Percentiles rank a stretch among this genome's conserved stretches.
phyloP scores from a whole-genome alignment of 768 basidiomycete genomes.

The Rickenella mellea region DNA sequence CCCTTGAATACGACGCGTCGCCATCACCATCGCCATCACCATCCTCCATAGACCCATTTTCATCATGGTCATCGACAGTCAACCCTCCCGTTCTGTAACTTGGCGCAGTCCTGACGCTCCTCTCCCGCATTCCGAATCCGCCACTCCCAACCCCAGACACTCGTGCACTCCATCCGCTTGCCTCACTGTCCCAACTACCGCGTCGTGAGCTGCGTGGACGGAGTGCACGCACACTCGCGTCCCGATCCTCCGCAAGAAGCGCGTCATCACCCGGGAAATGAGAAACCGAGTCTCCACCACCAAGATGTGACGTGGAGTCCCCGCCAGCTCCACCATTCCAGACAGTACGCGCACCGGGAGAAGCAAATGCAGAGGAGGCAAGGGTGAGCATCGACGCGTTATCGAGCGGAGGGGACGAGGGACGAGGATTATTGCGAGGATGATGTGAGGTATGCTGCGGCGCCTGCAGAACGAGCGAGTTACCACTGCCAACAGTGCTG shows the following conservation, averaged over 20 bases:
- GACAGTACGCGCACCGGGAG: slow-evolving; percentile 46
- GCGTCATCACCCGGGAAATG: slow-evolving; percentile 50
- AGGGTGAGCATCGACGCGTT: slow-evolving; percentile 91
- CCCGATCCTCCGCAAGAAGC: slow-evolving; percentile 45
- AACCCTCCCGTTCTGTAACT: slow-evolving; percentile 48
- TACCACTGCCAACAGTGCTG: no score
- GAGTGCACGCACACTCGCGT: slow-evolving; percentile 86
- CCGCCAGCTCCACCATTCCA: slow-evolving; percentile 25
- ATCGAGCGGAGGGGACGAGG: slow-evolving; percentile 81
- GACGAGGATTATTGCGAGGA: slow-evolving; percentile 91
- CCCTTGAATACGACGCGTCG: slow-evolving; percentile 5
- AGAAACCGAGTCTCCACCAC: slow-evolving; percentile 39
- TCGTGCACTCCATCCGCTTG: slow-evolving; percentile 79
- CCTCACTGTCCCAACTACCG: slow-evolving; percentile 89
- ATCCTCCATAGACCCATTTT: slow-evolving; percentile 13
- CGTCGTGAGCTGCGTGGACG: slow-evolving; percentile 77
- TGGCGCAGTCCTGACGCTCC: slow-evolving; percentile 52
- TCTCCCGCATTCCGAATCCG: slow-evolving; percentile 34
- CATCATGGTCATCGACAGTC: slow-evolving; percentile 27
- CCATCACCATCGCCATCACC: slow-evolving; percentile 1
- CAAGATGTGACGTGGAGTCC: slow-evolving; percentile 67
- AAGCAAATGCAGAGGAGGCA: slow-evolving; percentile 85
- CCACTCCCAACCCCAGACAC: slow-evolving; percentile 40
- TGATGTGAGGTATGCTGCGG: slow-evolving; percentile 88
- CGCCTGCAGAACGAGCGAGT: slow-evolving; percentile 51